phyloP scores from a whole-genome alignment of 169 alveolate genomes.

The Pseudocohnilembus persalinus region DNA sequence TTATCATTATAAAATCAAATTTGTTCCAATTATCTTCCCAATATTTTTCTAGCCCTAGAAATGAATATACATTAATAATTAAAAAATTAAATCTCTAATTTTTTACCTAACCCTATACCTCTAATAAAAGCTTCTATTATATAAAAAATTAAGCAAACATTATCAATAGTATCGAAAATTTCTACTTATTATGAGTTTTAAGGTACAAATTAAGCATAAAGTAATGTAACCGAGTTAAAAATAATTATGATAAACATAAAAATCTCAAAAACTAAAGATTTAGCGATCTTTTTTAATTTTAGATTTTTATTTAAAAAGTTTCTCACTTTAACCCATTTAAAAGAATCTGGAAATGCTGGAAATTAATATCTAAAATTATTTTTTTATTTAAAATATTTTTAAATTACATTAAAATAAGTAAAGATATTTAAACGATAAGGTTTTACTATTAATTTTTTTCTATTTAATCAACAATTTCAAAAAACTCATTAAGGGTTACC shows the following conservation, averaged over 20 bases:
- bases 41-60: not conserved
- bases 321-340: not conserved
- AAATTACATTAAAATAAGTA: no score
- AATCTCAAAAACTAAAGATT: not conserved
- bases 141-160: not conserved
- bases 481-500: constrained; percentile 13
- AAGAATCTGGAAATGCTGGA: constrained; percentile 14
- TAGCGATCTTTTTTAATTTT: constrained; percentile 5
- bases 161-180: not conserved
- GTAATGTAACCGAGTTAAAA: not conserved
- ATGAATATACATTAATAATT: no score
- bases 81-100: no score
- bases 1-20: constrained; percentile 16
- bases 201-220: not conserved
- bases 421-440: no score
- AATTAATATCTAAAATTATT: constrained; percentile 2
- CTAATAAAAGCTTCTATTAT: not conserved
- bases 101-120: not conserved
- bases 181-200: no score
- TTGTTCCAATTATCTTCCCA: constrained; percentile 23
- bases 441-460: not conserved
- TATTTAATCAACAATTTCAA: constrained; percentile 1
- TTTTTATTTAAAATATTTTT: no score
- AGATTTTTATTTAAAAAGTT: not conserved
- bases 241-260: not conserved